Conservation (phyloP, 495 filamentous ascomycete genomes). For the Aspergillus homomorphus region DNA sequence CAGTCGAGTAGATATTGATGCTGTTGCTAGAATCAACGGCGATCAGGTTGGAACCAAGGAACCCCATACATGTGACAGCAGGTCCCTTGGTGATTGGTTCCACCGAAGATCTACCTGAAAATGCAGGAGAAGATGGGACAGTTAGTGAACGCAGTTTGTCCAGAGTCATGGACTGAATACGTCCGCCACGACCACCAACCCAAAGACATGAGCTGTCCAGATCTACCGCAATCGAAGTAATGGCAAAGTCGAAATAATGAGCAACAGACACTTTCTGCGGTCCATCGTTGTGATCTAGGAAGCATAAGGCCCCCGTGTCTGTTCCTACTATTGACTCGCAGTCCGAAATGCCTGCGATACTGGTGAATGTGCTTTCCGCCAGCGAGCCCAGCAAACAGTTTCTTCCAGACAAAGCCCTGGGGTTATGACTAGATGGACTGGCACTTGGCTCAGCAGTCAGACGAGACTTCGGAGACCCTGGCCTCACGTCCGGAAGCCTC, state of each 20-base stretch:
- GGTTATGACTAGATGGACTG: slow-evolving; percentile 42
- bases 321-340: slow-evolving; percentile 47
- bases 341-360: slow-evolving; percentile 70
- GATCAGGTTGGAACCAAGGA: slow-evolving; percentile 63
- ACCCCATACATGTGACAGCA: slow-evolving; percentile 63
- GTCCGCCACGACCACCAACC: slow-evolving; percentile 52
- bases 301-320: slow-evolving; percentile 47
- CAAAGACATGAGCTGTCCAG: slow-evolving; percentile 47
- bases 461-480: slow-evolving; percentile 49
- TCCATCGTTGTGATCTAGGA: slow-evolving; percentile 71
- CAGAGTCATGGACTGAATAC: slow-evolving; percentile 37
- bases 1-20: slow-evolving; percentile 60
- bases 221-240: slow-evolving; percentile 55
- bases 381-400: slow-evolving; percentile 57
- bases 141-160: slow-evolving; percentile 33
- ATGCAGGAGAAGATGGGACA: slow-evolving; percentile 27
- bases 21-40: slow-evolving; percentile 71
- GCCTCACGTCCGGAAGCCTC: slow-evolving; percentile 65
- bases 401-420: slow-evolving; percentile 56
- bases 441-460: slow-evolving; percentile 37
- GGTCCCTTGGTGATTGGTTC: slow-evolving; percentile 32
- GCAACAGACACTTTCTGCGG: slow-evolving; percentile 57
- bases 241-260: slow-evolving; percentile 35
- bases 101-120: slow-evolving; percentile 18
- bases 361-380: slow-evolving; percentile 78